Evolutionary conservation across 768 basidiomycete genomes (phyloP), one percentile per base, ranked within the genome.

Genomic region (Xerocomus potaroensis): DNA sequence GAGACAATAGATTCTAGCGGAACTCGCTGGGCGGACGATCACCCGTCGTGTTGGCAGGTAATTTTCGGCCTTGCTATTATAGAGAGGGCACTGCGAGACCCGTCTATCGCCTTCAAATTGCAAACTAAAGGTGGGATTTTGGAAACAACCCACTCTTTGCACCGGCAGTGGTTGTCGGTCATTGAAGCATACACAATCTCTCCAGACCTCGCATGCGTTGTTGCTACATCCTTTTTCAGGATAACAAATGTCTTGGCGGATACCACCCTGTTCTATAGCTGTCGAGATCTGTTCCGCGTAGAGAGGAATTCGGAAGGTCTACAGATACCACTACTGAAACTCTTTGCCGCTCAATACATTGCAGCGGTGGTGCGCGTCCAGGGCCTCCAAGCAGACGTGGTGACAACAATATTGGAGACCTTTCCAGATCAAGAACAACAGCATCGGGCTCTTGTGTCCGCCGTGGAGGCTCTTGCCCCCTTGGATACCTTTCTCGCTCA

Each of bases 181-280:
- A 54, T 43, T 12, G 43, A 45, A n/a, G 18, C 54, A 47, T 21
- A 58, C 61, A 47, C 56, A 3, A 62, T 76, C 7, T 59, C 67
- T n/a, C 70, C 69, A 18, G 48, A 51, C 32, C 35, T 64, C 18
- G 36, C 51, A 3, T 49, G 53, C 22, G 65, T 66, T 8, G 61
- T 78, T 29, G 51, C 69, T 5, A 61, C 69, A 6, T 61, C 74
- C 1, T 79, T 81, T 55, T 60, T 81, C 24, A 73, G 66, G 35
- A 55, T 80, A 26, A 69, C 78, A 8, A 69, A 61, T 14, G 48
- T 57, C n/a, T 61, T 72, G 6, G 55, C 50, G 5, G 76, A 80
- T 43, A 55, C 45, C 1, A 49, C 59, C 8, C 53, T 81, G 10
- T 60, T 66, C 27, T 59, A 65, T 5, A 68, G 54, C 3, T 77